These are phyloP conservation scores for Pseudisothecium myosuroides DNA, from an alignment of 225 moss, liverwort and hornwort genomes.

Conservation along the genomic window DNA sequence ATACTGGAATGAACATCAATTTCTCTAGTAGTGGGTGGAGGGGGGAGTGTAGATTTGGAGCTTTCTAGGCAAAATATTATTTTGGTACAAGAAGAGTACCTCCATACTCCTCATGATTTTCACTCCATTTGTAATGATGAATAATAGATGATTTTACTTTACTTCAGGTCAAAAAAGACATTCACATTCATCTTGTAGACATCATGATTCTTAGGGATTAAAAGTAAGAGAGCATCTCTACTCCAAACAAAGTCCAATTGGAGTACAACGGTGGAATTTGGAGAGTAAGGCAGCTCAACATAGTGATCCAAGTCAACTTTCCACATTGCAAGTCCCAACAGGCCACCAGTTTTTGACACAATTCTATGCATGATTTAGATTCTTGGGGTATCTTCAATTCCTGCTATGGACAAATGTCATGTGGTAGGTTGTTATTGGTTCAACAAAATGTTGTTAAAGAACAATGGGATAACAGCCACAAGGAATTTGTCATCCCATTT, in stretches of 20 bases:
- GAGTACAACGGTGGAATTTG: fast-evolving
- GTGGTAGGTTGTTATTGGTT: fast-evolving
- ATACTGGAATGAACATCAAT: too few species aligned
- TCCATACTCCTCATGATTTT: too few species aligned
- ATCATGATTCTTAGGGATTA: too few species aligned
- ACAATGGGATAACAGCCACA: fast-evolving
- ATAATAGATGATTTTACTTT: too few species aligned
- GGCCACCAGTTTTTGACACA: fast-evolving
- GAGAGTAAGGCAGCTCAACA: fast-evolving
- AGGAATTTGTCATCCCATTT: background rate
- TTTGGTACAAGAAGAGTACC: too few species aligned
- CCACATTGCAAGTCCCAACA: fast-evolving
- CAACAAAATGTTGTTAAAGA: fast-evolving
- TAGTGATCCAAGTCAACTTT: fast-evolving
- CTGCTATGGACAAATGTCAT: fast-evolving
- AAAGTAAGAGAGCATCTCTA: too few species aligned
- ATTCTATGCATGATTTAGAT: fast-evolving
- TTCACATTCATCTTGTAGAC: too few species aligned
- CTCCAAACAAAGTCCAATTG: fast-evolving
- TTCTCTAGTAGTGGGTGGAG: too few species aligned
- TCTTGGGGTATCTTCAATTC: fast-evolving
- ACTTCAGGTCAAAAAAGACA: too few species aligned
- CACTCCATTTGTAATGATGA: too few species aligned
- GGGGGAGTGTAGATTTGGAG: too few species aligned
- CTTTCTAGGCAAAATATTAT: too few species aligned